Percentiles rank a stretch among this genome's conserved stretches.
These are phyloP conservation scores for Saturnispora hagleri DNA, from an alignment of 805 yeast genomes.

Conservation along the genomic window DNA sequence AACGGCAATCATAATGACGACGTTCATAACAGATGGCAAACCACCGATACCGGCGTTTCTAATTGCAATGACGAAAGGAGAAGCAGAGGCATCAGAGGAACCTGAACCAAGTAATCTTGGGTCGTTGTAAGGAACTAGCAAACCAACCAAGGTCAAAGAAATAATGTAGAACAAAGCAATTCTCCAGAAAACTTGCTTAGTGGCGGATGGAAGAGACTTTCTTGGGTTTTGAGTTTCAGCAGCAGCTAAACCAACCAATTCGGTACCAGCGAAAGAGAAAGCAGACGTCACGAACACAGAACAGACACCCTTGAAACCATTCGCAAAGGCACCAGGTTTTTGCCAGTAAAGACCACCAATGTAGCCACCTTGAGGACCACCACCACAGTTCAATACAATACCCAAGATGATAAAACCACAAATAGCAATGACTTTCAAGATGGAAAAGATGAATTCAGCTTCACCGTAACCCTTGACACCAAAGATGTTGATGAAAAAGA, in stretches of 20 bases:
- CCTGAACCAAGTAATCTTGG: slow-evolving; percentile 38
- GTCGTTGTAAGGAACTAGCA: slow-evolving; percentile 52
- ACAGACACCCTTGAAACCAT: slow-evolving; percentile 54
- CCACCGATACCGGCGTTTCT: slow-evolving; percentile 50
- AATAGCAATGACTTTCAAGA: slow-evolving; percentile 48
- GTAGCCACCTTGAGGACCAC: slow-evolving; percentile 50
- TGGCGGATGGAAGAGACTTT: slow-evolving; percentile 53
- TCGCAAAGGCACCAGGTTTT: slow-evolving; percentile 48
- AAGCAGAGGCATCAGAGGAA: slow-evolving; percentile 45
- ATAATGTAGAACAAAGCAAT: slow-evolving; percentile 48
- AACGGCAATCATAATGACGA: slow-evolving; percentile 61
- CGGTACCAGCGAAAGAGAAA: slow-evolving; percentile 60
- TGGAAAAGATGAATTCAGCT: slow-evolving; percentile 50
- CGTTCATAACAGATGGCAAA: slow-evolving; percentile 63
- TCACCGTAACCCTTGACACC: slow-evolving; percentile 66
- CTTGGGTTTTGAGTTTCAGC: slow-evolving; percentile 58
- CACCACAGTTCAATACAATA: slow-evolving; percentile 51
- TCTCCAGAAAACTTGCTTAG: slow-evolving; percentile 59
- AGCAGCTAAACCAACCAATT: slow-evolving; percentile 55
- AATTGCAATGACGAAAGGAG: slow-evolving; percentile 72
- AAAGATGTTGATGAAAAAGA: slow-evolving; percentile 44
- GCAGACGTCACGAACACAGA: slow-evolving; percentile 54
- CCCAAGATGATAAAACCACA: slow-evolving; percentile 49
- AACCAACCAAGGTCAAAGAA: slow-evolving; percentile 45
- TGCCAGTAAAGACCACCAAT: slow-evolving; percentile 55